These are phyloP conservation scores for Moesziomyces sp. DNA, from an alignment of 1,284 basidiomycete genomes.

Conservation along the genomic window DNA sequence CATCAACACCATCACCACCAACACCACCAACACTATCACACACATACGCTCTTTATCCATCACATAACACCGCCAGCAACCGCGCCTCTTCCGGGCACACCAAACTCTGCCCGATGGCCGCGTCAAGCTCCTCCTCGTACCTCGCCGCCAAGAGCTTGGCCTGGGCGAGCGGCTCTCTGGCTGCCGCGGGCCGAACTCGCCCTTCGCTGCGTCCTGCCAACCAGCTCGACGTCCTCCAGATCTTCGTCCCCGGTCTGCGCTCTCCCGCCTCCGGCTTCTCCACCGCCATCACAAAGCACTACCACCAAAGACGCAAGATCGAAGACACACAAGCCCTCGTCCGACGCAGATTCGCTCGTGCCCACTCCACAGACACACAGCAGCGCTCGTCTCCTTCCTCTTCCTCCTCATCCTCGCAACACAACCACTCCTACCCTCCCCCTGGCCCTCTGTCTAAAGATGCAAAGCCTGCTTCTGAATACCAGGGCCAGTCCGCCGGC, in stretches of 20 bases:
- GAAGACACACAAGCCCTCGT: slow-evolving; percentile 29
- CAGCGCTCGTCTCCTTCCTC: slow-evolving; percentile 9
- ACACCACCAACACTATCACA: neutral
- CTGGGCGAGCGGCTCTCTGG: slow-evolving; percentile 42
- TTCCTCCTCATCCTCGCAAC: slow-evolving; percentile 10
- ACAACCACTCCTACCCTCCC: slow-evolving; percentile 22
- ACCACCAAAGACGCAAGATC: slow-evolving; percentile 36
- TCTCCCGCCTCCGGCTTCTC: slow-evolving; percentile 22
- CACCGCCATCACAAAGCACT: slow-evolving; percentile 43
- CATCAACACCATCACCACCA: neutral
- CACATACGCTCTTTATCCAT: neutral
- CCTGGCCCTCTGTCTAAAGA: slow-evolving; percentile 25
- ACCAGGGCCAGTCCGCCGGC: slow-evolving; percentile 46
- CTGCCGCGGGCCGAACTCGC: slow-evolving; percentile 31
- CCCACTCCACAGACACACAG: slow-evolving; percentile 44
- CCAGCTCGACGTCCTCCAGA: slow-evolving; percentile 48
- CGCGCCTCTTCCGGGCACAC: neutral
- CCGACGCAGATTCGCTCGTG: slow-evolving; percentile 23
- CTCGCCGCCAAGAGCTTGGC: slow-evolving; percentile 39
- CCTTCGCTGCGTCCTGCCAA: slow-evolving; percentile 20
- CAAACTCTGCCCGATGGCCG: slow-evolving; percentile 9
- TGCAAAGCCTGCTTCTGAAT: slow-evolving; percentile 17
- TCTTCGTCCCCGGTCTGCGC: slow-evolving; percentile 46
- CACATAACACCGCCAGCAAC: neutral
- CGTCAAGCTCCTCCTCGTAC: slow-evolving; percentile 30